A percentile compares a stretch with the other conserved stretches of the same genome.
Evolutionary conservation across 257 asterid genomes (phyloP).

Genomic region (Primulina eburnea): DNA sequence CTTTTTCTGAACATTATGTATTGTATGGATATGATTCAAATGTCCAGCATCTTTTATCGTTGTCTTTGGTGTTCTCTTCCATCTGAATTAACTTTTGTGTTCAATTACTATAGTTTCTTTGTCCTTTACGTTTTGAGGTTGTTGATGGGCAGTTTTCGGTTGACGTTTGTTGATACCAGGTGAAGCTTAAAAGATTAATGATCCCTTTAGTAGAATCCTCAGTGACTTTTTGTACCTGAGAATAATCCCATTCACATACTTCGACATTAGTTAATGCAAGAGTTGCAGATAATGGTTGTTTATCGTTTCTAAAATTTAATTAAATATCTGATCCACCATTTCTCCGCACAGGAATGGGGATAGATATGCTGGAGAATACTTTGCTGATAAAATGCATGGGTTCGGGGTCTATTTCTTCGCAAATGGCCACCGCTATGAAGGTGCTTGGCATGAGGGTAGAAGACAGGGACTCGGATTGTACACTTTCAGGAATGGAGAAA

Average conservation of each 20-base stretch:
- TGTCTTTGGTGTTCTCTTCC: neutral
- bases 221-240: neutral
- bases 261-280: neutral
- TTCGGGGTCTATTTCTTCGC: slow-evolving; percentile 81
- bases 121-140: neutral
- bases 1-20: neutral
- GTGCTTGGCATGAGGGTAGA: slow-evolving; percentile 93
- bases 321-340: slow-evolving; percentile 9
- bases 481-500: slow-evolving; percentile 76
- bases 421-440: slow-evolving; percentile 79
- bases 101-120: neutral
- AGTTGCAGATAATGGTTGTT: neutral
- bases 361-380: slow-evolving; percentile 83
- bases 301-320: neutral
- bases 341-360: slow-evolving; percentile 67
- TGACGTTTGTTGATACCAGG: neutral
- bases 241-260: neutral
- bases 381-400: slow-evolving; percentile 91
- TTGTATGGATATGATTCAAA: neutral
- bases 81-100: neutral
- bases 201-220: neutral
- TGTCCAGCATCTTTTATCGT: slow-evolving; percentile 5
- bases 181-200: slow-evolving; percentile 5
- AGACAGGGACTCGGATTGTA: slow-evolving; percentile 91
- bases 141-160: slow-evolving; percentile 1